phyloP scores from a whole-genome alignment of 345 rosid genomes.

The Conringia planisiliqua region DNA sequence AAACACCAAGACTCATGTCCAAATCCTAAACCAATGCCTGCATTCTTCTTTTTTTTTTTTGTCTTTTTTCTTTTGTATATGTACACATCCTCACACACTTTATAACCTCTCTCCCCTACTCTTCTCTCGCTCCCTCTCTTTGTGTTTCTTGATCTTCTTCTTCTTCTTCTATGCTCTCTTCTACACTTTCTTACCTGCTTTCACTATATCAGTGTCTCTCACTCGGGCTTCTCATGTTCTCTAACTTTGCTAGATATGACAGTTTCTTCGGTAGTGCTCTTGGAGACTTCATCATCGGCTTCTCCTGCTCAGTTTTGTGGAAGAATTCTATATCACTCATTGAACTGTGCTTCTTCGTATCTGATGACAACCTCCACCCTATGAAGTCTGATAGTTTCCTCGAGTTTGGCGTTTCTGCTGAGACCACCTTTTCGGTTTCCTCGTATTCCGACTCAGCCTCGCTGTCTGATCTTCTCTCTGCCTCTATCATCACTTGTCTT shows the following conservation, averaged over 20 bases:
- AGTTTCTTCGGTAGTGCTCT: constrained; percentile 40
- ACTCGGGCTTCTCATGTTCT: constrained; percentile 66
- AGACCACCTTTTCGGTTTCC: constrained; percentile 16
- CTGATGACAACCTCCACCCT: constrained; percentile 57
- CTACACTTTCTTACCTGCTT: constrained; percentile 6
- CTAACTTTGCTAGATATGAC: constrained; percentile 71
- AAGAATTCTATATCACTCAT: constrained; percentile 31
- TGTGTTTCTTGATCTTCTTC: not conserved
- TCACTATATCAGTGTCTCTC: constrained; percentile 44
- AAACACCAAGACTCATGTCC: constrained; percentile 26
- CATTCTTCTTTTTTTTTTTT: not conserved
- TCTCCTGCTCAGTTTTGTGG: constrained; percentile 37
- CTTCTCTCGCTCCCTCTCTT: not conserved
- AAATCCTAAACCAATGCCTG: constrained; percentile 31
- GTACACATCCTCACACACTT: constrained; percentile 19
- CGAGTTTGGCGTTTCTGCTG: constrained; percentile 47
- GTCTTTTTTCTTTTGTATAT: not conserved
- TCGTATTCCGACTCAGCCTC: constrained; percentile 29
- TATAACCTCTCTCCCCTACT: not conserved
- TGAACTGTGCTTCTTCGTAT: constrained; percentile 35
- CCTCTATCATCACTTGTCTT: constrained; percentile 25
- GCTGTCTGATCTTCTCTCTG: constrained; percentile 27
- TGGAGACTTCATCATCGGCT: constrained; percentile 35
- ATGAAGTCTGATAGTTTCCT: constrained; percentile 74
- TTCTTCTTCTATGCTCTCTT: constrained; percentile 6